Conservation (phyloP, 441 rosid genomes). For the Euphorbia schlechtendalii region DNA sequence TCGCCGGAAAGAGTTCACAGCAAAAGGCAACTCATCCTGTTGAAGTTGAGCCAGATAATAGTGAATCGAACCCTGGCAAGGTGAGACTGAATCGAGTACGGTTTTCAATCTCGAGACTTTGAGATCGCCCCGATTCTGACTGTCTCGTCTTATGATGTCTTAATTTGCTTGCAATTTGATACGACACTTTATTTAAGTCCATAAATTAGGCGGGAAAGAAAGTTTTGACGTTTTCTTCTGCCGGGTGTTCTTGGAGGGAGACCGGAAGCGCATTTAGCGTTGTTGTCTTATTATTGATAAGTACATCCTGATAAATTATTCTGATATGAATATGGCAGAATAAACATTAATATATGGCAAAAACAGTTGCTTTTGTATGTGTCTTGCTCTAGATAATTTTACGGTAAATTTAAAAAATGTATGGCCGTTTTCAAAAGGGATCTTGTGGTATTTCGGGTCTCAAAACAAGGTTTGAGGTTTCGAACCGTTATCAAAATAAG, state of each 20-base stretch:
- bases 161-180: constrained; percentile 1
- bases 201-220: constrained; percentile 13
- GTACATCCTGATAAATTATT: not conserved
- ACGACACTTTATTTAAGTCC: not conserved
- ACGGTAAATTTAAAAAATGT: too few relatives aligned
- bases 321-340: not conserved
- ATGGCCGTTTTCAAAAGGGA: too few relatives aligned
- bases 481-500: too few relatives aligned
- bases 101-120: constrained; percentile 6
- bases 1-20: too few relatives aligned
- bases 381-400: too few relatives aligned
- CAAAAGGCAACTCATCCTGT: constrained; percentile 24
- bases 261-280: too few relatives aligned
- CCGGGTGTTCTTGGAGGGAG: not conserved
- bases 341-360: not conserved
- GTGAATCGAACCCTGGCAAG: constrained; percentile 18
- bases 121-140: too few relatives aligned
- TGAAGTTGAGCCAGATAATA: constrained; percentile 24
- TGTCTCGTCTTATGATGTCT: constrained; percentile 9
- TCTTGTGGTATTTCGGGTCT: too few relatives aligned
- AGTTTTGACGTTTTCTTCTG: constrained; percentile 14
- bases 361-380: too few relatives aligned
- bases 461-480: too few relatives aligned
- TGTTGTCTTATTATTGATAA: not conserved
- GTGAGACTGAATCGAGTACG: constrained; percentile 9